Evolutionary conservation across 805 yeast genomes (phyloP), one percentile per base, ranked within the genome.

Genomic region (Pichia deserticola): DNA sequence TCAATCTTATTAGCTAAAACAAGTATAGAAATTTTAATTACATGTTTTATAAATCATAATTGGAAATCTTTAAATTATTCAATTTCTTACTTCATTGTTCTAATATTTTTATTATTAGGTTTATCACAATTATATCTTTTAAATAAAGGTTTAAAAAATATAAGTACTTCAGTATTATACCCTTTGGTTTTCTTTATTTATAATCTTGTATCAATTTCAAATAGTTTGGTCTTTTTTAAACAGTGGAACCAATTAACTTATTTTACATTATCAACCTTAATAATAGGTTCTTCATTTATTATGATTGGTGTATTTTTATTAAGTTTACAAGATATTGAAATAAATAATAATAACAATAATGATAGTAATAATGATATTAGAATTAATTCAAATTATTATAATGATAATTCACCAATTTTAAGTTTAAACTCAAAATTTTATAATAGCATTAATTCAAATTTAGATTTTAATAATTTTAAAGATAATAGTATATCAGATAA

Each of bases 151-250:
- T 72, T 89, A 49, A 74, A 80, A 44, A 75, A 75, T 51, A 75
- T 83, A 40, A 81, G 89, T 47, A 86, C 96, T 0, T 80, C 92
- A 2, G 75, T 88, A 15, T 71, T 89, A 34, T 89, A 89, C 61
- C 97, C 97, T 1, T 69, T 89, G 54, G 86, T 89, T 35, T 89
- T 89, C 64, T 84, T 93, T 65, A 79, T 87, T 42, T 89, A 85
- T 71, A 89, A 87, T 68, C 68, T 86, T 45, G 72, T 77, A 51
- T 84, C 85, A 55, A 76, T 82, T 36, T 69, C 79, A 53, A 87
- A 87, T 64, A 82, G 86, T 15, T 64, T 86, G 40, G 70, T 85
- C 7, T 75, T 80, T 58, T 77, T 75, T 51, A 66, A 75, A 42
- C 87, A 82, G 58, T 69, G 82, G 55, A 60, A 63, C 9, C 60